A percentile compares a stretch with the other conserved stretches of the same genome.
Conservation (phyloP, 1,139 yeast species). For the Pichia sp. region DNA sequence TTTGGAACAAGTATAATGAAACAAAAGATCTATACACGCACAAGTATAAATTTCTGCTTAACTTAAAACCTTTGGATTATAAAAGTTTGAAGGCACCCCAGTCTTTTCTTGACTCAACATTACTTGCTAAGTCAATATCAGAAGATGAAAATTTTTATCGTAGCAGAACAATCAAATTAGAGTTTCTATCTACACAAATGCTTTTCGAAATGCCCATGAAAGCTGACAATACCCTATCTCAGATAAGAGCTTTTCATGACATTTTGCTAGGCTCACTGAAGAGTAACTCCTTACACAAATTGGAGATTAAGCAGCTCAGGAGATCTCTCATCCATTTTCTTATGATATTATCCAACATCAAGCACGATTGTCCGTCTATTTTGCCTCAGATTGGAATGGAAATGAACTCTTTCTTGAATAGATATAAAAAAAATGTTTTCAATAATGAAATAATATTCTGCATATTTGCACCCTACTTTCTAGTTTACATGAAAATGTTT, state of each 20-base stretch:
- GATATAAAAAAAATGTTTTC: slow-evolving; percentile 4
- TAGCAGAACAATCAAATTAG: slow-evolving; percentile 5
- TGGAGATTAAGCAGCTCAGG: slow-evolving; percentile 19
- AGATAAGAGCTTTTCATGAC: slow-evolving; percentile 18
- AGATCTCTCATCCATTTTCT: slow-evolving; percentile 25
- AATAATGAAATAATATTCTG: slow-evolving; percentile 9
- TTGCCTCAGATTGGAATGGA: slow-evolving; percentile 16
- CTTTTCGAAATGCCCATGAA: slow-evolving; percentile 9
- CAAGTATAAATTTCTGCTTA: slow-evolving; percentile 9
- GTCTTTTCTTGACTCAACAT: slow-evolving; percentile 5
- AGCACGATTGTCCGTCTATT: slow-evolving; percentile 8
- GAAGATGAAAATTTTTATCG: slow-evolving; percentile 3
- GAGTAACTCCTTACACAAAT: slow-evolving; percentile 4
- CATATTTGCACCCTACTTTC: slow-evolving; percentile 25
- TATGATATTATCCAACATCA: slow-evolving; percentile 26
- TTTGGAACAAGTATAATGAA: slow-evolving; percentile 13
- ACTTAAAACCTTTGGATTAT: slow-evolving; percentile 13
- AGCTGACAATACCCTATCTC: slow-evolving; percentile 2
- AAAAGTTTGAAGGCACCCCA: background rate
- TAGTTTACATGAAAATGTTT: slow-evolving; percentile 21
- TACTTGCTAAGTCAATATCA: slow-evolving; percentile 1
- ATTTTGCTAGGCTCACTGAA: slow-evolving; percentile 10
- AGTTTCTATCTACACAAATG: slow-evolving; percentile 2
- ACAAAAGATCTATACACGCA: background rate
- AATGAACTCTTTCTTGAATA: slow-evolving; percentile 17